phyloP scores from a whole-genome alignment of 805 yeast genomes.

The Brettanomyces naardenensis region DNA sequence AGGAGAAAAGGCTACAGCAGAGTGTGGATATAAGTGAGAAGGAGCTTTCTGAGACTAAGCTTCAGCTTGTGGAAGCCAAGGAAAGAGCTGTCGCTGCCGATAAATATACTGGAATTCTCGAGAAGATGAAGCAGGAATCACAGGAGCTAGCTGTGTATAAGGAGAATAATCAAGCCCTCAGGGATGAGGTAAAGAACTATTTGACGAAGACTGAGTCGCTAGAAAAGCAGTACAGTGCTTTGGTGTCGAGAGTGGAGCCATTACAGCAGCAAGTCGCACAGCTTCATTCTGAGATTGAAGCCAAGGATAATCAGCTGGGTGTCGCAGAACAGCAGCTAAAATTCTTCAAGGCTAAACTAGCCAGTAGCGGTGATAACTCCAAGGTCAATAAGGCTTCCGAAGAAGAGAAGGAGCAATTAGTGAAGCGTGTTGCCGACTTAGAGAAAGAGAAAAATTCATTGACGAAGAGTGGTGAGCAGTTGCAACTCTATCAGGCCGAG shows the following conservation, averaged over 20 bases:
- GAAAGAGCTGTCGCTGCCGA: slow-evolving; percentile 16
- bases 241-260: slow-evolving; percentile 8
- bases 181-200: slow-evolving; percentile 15
- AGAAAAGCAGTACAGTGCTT: slow-evolving; percentile 9
- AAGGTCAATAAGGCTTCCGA: slow-evolving; percentile 7
- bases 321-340: slow-evolving; percentile 45
- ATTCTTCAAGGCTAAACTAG: slow-evolving; percentile 49
- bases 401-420: slow-evolving; percentile 15
- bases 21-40: slow-evolving; percentile 36
- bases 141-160: slow-evolving; percentile 23
- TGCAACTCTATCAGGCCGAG: slow-evolving; percentile 9
- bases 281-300: slow-evolving; percentile 27
- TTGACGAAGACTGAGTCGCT: slow-evolving; percentile 9
- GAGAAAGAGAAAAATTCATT: slow-evolving; percentile 16
- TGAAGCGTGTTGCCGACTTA: slow-evolving; percentile 8
- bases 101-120: slow-evolving; percentile 15
- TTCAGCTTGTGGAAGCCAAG: slow-evolving; percentile 33
- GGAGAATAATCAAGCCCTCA: slow-evolving; percentile 21
- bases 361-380: slow-evolving; percentile 20
- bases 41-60: slow-evolving; percentile 45
- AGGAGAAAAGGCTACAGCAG: slow-evolving; percentile 44
- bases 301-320: slow-evolving; percentile 41
- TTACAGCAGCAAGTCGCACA: slow-evolving; percentile 10
- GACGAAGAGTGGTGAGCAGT: slow-evolving; percentile 1
- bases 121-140: slow-evolving; percentile 20